Conservation (phyloP, 805 yeast genomes). For the Spathaspora arborariae region DNA sequence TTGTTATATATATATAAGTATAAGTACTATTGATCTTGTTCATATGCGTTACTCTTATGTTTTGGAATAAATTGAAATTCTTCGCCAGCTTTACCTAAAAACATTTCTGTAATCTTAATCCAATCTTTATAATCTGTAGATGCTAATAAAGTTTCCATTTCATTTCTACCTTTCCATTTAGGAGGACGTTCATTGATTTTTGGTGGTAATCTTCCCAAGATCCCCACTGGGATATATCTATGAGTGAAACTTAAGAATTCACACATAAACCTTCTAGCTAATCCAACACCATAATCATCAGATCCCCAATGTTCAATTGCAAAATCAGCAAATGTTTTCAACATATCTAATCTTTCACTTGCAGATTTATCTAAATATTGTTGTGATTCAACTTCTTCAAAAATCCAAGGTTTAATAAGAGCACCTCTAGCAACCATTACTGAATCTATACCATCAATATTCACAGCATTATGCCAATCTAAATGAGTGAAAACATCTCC, state of each 20-base stretch:
- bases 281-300: constrained; percentile 88
- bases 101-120: constrained; percentile 94
- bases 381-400: constrained; percentile 86
- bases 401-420: constrained; percentile 96
- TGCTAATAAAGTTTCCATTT: constrained; percentile 84
- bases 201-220: constrained; percentile 84
- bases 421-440: constrained; percentile 99
- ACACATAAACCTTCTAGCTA: constrained; percentile 85
- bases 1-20: background rate
- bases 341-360: constrained; percentile 78
- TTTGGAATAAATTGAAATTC: constrained; percentile 82
- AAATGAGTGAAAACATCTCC: constrained; percentile 87
- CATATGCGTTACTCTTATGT: constrained; percentile 88
- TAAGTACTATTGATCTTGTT: constrained; percentile 5
- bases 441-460: constrained; percentile 72
- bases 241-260: constrained; percentile 94
- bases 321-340: constrained; percentile 64
- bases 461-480: constrained; percentile 78
- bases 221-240: constrained; percentile 91
- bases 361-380: constrained; percentile 90
- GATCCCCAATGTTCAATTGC: constrained; percentile 98
- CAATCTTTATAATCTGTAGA: constrained; percentile 86
- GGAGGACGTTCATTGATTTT: constrained; percentile 92
- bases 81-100: constrained; percentile 80
- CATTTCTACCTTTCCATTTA: constrained; percentile 88